Evolutionary conservation across 805 yeast species (phyloP), one percentile per base, ranked within the genome.

Genomic region (Yarrowia hollandica): DNA sequence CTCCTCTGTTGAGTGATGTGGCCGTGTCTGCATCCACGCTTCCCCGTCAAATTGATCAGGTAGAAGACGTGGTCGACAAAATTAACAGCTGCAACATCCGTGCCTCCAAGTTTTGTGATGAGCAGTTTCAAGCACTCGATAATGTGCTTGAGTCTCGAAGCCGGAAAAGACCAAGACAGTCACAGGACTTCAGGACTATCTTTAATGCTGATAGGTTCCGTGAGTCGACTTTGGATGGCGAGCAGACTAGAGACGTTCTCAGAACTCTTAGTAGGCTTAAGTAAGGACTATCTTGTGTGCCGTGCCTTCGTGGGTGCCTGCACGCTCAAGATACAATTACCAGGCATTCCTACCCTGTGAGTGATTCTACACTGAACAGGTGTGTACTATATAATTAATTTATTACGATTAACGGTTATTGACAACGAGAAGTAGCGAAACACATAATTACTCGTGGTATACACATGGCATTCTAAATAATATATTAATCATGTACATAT

Each of bases 51-150:
- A 25, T 52, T 26, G 58, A 37, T 18, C 33, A 37, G 33, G 44
- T 52, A 0, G 58, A 52, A 16, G 71, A 68, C 42, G 64, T 60
- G 2, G 58, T 61, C 26, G 65, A 66, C 44, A 55, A 60, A 34
- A 66, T 67, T 26, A 58, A 64, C 28, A 41, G 66, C 12, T 39
- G 69, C 28, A 48, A 65, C 15, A 39, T 25, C 15, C 62, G 63
- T 33, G 61, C 63, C n/a, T 60, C 42, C 33, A 63, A 59, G 60
- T 73, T 60, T 25, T 30, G 58, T n/a, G 60, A 60, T 11, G 41
- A 39, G 19, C 61, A 60, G 42, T 55, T 63, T 55, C 52, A 55
- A 18, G 55, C 61, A 16, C 54, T 64, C n/a, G 38, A 61, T 33
- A 31, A 31, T 26, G 37, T 37, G 6, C 31, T 37, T 1, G 37